Evolutionary conservation across 2,329 filamentous ascomycete genomes (phyloP).

Genomic region (Colletotrichum eleusines): DNA sequence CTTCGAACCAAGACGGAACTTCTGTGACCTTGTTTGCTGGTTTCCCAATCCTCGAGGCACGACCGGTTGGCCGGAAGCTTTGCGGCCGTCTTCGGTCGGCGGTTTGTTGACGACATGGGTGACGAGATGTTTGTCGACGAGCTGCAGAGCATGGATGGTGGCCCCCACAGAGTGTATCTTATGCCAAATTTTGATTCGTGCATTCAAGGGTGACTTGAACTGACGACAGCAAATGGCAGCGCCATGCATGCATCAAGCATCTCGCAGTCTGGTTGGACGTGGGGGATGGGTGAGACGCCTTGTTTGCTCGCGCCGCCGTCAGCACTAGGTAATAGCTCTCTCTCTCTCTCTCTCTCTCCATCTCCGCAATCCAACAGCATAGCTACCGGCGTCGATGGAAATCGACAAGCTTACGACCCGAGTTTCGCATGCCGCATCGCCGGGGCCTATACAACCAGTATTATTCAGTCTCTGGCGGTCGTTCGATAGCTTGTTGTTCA

Average conservation of each 20-base stretch:
- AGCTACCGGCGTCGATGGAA: background rate
- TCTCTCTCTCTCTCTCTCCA: too few species aligned
- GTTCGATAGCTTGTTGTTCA: background rate
- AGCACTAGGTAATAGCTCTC: background rate
- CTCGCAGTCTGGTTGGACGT: background rate
- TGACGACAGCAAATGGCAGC: conserved; percentile 4
- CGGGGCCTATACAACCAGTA: background rate
- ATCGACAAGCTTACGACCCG: background rate
- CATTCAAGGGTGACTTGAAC: background rate
- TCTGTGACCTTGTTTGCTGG: background rate
- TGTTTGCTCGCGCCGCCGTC: conserved; percentile 9
- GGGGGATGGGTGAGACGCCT: background rate
- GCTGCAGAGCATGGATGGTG: background rate
- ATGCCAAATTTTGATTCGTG: background rate
- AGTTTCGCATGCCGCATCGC: background rate
- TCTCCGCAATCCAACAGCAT: background rate
- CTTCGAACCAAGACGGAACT: background rate
- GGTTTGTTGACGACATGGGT: background rate
- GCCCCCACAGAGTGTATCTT: background rate
- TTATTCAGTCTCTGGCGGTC: background rate
- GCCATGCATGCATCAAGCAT: background rate
- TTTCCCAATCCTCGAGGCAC: background rate
- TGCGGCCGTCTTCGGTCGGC: background rate
- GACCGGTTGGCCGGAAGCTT: background rate
- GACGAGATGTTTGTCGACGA: background rate